phyloP scores from a whole-genome alignment of 1,284 basidiomycete species.

The Ganoderma resinaceum region DNA sequence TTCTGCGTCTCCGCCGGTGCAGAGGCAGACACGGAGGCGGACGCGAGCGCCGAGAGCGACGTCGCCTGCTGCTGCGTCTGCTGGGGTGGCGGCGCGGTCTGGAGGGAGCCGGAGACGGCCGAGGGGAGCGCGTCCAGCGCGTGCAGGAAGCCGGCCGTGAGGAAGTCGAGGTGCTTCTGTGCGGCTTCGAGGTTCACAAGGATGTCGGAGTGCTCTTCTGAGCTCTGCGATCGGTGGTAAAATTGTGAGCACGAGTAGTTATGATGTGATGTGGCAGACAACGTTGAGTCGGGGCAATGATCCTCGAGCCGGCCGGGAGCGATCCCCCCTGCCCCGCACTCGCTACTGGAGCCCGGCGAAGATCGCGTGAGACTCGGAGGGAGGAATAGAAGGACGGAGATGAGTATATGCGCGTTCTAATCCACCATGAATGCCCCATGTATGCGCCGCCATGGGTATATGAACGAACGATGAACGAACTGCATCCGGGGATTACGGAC shows the following conservation, averaged over 20 bases:
- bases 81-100: conserved; percentile 63
- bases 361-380: not conserved
- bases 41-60: conserved; percentile 43
- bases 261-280: not conserved
- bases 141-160: conserved; percentile 71
- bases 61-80: conserved; percentile 36
- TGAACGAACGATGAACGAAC: not conserved
- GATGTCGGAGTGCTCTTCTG: conserved; percentile 89
- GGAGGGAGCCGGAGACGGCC: conserved; percentile 58
- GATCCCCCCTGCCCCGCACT: not conserved
- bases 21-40: conserved; percentile 34
- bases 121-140: conserved; percentile 65
- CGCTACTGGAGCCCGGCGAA: no score
- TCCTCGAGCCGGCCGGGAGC: not conserved
- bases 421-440: not conserved
- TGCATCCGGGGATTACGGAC: not conserved
- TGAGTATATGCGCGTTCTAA: not conserved
- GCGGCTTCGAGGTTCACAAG: conserved; percentile 83
- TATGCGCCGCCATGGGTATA: not conserved
- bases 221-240: conserved; percentile 53
- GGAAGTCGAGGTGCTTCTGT: conserved; percentile 82
- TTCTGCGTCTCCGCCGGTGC: conserved; percentile 36
- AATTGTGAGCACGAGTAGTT: not conserved
- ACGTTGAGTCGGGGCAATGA: not conserved
- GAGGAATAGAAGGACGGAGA: not conserved